These are phyloP conservation scores for Beauveria varroae DNA, from an alignment of 2,329 filamentous ascomycete species.

Conservation along the genomic window DNA sequence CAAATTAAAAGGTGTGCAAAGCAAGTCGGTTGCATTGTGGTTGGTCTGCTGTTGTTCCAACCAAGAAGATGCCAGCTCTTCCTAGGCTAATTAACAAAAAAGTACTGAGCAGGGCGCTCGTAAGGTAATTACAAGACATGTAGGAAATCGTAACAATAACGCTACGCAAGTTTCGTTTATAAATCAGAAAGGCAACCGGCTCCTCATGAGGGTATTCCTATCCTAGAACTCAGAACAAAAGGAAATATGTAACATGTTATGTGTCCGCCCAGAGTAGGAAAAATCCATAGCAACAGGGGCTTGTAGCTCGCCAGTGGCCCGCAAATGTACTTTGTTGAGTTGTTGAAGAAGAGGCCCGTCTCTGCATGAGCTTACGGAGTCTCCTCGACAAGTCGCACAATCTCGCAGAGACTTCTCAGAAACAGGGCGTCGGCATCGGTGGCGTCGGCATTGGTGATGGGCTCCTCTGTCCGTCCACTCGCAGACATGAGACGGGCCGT, in stretches of 20 bases:
- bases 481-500: conserved; percentile 36
- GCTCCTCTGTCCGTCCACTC: conserved; percentile 21
- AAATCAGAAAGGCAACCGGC: background rate
- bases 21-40: background rate
- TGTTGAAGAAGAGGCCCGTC: background rate
- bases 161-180: background rate
- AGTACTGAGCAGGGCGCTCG: background rate
- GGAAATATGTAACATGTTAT: background rate
- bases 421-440: conserved; percentile 29
- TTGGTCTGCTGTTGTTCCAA: background rate
- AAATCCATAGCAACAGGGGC: no score
- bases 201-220: conserved; percentile 4
- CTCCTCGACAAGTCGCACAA: conserved; percentile 32
- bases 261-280: no score
- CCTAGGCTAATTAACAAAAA: background rate
- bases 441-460: conserved; percentile 22
- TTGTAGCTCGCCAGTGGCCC: no score
- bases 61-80: background rate
- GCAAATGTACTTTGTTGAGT: no score
- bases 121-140: background rate
- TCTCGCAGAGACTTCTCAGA: conserved; percentile 35
- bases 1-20: background rate
- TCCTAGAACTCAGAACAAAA: background rate
- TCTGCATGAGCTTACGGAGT: background rate
- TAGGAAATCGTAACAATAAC: background rate